phyloP scores from a whole-genome alignment of 495 filamentous ascomycete species.

The Aeminium ludgeri region DNA sequence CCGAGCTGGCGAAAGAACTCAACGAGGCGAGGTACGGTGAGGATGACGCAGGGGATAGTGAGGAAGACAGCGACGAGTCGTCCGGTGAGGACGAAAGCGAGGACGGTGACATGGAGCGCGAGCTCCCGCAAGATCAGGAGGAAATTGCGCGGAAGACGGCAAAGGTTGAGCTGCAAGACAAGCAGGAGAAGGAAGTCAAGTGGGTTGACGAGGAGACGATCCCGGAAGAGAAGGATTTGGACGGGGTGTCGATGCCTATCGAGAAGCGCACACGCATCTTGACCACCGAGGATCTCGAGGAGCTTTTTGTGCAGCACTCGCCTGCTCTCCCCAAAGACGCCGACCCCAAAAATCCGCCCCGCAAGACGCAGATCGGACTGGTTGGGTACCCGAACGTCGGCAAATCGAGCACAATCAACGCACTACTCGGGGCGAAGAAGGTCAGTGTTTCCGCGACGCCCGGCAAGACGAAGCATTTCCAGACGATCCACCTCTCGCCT shows the following conservation, averaged over 20 bases:
- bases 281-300: slow-evolving; percentile 81
- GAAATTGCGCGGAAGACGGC: slow-evolving; percentile 11
- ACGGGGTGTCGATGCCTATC: slow-evolving; percentile 9
- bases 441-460: slow-evolving; percentile 95
- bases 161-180: slow-evolving; percentile 20
- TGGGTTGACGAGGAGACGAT: slow-evolving; percentile 21
- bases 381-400: slow-evolving; percentile 99
- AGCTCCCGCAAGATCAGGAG: slow-evolving; percentile 13
- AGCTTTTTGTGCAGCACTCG: slow-evolving; percentile 51
- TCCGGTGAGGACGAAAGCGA: slow-evolving; percentile 5
- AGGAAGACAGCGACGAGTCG: slow-evolving; percentile 13
- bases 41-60: slow-evolving; percentile 27
- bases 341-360: slow-evolving; percentile 19
- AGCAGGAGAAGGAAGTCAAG: slow-evolving; percentile 27
- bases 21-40: slow-evolving; percentile 49
- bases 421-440: slow-evolving; percentile 92
- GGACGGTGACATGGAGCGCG: slow-evolving; percentile 16
- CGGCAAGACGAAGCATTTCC: slow-evolving; percentile 98
- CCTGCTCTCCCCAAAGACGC: slow-evolving; percentile 21
- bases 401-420: slow-evolving; percentile 98
- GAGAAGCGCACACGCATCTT: slow-evolving; percentile 57
- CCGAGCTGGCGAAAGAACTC: slow-evolving; percentile 70
- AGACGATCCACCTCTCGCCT: slow-evolving; percentile 86
- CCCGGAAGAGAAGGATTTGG: slow-evolving; percentile 18
- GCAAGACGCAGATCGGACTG: slow-evolving; percentile 76